Evolutionary conservation across 2,329 filamentous ascomycete species (phyloP).

Genomic region (Stagonosporopsis cucurbitacearum): DNA sequence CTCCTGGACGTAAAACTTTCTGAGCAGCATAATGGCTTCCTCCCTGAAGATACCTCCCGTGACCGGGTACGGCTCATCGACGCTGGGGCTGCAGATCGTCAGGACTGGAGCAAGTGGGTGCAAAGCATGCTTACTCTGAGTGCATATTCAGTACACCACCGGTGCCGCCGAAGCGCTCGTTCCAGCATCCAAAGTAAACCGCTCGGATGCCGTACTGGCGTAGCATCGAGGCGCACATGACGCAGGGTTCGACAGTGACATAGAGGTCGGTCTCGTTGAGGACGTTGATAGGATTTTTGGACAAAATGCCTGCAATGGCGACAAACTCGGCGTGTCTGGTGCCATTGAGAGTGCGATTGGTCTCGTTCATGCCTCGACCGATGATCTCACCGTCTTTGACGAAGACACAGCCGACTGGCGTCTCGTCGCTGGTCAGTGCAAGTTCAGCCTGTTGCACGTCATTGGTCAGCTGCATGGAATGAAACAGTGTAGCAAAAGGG

Average conservation of each 20-base stretch:
- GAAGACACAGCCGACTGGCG: conserved; percentile 94
- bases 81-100: conserved; percentile 60
- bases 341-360: conserved; percentile 66
- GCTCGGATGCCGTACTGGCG: conserved; percentile 85
- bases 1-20: conserved; percentile 97
- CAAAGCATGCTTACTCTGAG: conserved; percentile 57
- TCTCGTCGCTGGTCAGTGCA: conserved; percentile 83
- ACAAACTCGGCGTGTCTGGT: conserved; percentile 96
- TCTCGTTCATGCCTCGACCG: conserved; percentile 94
- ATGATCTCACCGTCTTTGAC: conserved; percentile 81
- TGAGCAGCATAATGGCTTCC: conserved; percentile 88
- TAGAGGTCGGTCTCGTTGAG: conserved; percentile 82
- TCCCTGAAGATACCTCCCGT: conserved; percentile 88
- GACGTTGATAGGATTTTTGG: conserved; percentile 69
- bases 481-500: conserved; percentile 7
- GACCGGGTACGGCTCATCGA: conserved; percentile 81
- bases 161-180: conserved; percentile 96
- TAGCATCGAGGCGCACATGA: conserved; percentile 96
- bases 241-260: conserved; percentile 96
- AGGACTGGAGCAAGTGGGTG: conserved; percentile 7
- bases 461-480: conserved; percentile 30
- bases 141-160: conserved; percentile 92
- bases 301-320: conserved; percentile 73
- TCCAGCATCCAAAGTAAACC: conserved; percentile 94
- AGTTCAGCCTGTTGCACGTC: conserved; percentile 71